Evolutionary conservation across 805 yeast genomes (phyloP).

Genomic region (Wickerhamomyces mucosus): DNA sequence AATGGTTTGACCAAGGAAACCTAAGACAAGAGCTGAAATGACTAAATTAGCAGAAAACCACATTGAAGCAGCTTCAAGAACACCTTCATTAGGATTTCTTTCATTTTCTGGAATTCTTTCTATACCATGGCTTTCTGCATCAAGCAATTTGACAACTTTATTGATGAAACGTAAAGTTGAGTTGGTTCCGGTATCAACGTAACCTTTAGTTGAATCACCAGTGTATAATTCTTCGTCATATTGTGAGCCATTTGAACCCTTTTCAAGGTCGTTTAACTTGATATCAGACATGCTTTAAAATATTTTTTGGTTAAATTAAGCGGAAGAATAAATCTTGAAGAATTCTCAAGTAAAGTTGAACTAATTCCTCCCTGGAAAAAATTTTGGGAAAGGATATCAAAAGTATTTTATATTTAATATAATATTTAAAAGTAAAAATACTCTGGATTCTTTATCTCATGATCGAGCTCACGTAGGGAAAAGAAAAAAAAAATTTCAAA

Average conservation of each 20-base stretch:
- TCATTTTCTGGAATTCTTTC: conserved; percentile 76
- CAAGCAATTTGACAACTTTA: conserved; percentile 18
- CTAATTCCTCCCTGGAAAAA: too few species aligned
- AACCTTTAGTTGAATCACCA: conserved; percentile 15
- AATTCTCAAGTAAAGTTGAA: too few species aligned
- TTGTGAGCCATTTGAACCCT: conserved; percentile 7
- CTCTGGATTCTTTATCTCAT: too few species aligned
- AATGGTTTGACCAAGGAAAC: conserved; percentile 57
- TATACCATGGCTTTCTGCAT: conserved; percentile 64
- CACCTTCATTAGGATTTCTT: conserved; percentile 49
- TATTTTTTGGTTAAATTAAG: too few species aligned
- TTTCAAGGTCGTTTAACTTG: conserved; percentile 16
- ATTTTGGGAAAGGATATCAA: too few species aligned
- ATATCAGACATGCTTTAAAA: conserved; percentile 13
- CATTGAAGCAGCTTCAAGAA: conserved; percentile 71
- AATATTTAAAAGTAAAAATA: too few species aligned
- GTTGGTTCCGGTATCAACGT: conserved; percentile 5
- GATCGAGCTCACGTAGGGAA: too few species aligned
- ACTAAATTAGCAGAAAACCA: conserved; percentile 90
- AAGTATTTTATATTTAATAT: too few species aligned
- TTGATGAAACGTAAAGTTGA: conserved; percentile 14
- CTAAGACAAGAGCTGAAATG: conserved; percentile 72
- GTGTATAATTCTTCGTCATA: conserved; percentile 12
- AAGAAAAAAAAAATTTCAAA: too few species aligned
- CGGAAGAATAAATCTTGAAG: too few species aligned